phyloP scores from a whole-genome alignment of 2,329 filamentous ascomycete species.

The Zymoseptoria passerinii region DNA sequence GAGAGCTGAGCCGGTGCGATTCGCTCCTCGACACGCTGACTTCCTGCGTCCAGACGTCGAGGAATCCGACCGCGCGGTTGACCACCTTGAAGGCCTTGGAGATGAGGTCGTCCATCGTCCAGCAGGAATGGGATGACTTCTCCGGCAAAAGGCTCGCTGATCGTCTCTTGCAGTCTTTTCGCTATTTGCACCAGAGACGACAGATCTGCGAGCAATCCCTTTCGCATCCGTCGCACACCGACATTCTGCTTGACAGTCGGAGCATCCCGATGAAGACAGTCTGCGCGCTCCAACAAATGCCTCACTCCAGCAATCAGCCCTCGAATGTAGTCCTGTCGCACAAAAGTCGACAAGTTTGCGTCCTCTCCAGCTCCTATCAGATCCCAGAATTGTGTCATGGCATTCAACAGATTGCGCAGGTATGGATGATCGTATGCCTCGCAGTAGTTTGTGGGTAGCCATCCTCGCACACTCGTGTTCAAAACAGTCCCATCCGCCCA shows the following conservation, averaged over 20 bases:
- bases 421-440: slow-evolving; percentile 85
- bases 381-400: slow-evolving; percentile 88
- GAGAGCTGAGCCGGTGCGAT: neutral
- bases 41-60: slow-evolving; percentile 63
- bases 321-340: slow-evolving; percentile 88
- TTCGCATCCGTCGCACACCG: slow-evolving; percentile 68
- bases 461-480: slow-evolving; percentile 76
- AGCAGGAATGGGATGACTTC: slow-evolving; percentile 66
- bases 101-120: slow-evolving; percentile 92
- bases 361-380: slow-evolving; percentile 59
- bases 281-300: slow-evolving; percentile 76
- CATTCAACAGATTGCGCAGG: slow-evolving; percentile 76
- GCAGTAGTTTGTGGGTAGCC: slow-evolving; percentile 97
- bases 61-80: slow-evolving; percentile 79
- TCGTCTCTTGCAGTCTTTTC: slow-evolving; percentile 72
- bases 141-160: slow-evolving; percentile 43
- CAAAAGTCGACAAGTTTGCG: slow-evolving; percentile 69
- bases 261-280: slow-evolving; percentile 79
- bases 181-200: slow-evolving; percentile 82
- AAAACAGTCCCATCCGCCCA: slow-evolving; percentile 95
- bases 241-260: slow-evolving; percentile 66
- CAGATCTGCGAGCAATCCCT: slow-evolving; percentile 79
- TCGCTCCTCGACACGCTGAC: slow-evolving; percentile 7
- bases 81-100: slow-evolving; percentile 89
- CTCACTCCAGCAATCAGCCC: slow-evolving; percentile 89